These are phyloP conservation scores for Aspergillus transmontanensis DNA, from an alignment of 2,329 filamentous ascomycete species.

Conservation along the genomic window DNA sequence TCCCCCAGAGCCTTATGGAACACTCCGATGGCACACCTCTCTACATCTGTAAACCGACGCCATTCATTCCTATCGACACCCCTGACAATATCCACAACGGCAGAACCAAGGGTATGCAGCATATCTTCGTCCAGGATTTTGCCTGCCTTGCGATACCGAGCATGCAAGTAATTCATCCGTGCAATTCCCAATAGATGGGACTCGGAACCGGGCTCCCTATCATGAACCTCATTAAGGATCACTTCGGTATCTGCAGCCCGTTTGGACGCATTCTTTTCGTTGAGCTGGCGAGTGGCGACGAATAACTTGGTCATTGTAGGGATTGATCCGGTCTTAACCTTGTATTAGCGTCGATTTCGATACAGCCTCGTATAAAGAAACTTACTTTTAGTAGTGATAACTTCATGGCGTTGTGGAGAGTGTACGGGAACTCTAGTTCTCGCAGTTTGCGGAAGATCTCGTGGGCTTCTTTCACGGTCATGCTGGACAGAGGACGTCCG, in stretches of 20 bases:
- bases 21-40: slow-evolving; percentile 63
- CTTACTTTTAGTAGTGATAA: slow-evolving; percentile 27
- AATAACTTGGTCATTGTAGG: slow-evolving; percentile 51
- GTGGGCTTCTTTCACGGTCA: slow-evolving; percentile 31
- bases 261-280: slow-evolving; percentile 46
- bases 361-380: neutral
- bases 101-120: slow-evolving; percentile 61
- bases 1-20: slow-evolving; percentile 66
- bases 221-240: slow-evolving; percentile 45
- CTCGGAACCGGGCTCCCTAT: slow-evolving; percentile 37
- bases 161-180: slow-evolving; percentile 62
- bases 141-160: slow-evolving; percentile 53
- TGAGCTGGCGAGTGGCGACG: slow-evolving; percentile 47
- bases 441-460: slow-evolving; percentile 28
- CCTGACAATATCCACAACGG: slow-evolving; percentile 61
- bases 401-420: slow-evolving; percentile 27
- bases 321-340: slow-evolving; percentile 48
- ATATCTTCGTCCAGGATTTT: slow-evolving; percentile 61
- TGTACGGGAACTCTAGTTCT: slow-evolving; percentile 33
- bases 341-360: neutral
- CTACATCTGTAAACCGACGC: slow-evolving; percentile 64
- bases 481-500: slow-evolving; percentile 25
- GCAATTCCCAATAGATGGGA: slow-evolving; percentile 52
- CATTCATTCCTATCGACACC: slow-evolving; percentile 68
- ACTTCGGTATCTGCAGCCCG: slow-evolving; percentile 51